A percentile compares a stretch with the other conserved stretches of the same genome.
Evolutionary conservation across 208 protist species (phyloP).

Genomic region (Leishmania tropica): DNA sequence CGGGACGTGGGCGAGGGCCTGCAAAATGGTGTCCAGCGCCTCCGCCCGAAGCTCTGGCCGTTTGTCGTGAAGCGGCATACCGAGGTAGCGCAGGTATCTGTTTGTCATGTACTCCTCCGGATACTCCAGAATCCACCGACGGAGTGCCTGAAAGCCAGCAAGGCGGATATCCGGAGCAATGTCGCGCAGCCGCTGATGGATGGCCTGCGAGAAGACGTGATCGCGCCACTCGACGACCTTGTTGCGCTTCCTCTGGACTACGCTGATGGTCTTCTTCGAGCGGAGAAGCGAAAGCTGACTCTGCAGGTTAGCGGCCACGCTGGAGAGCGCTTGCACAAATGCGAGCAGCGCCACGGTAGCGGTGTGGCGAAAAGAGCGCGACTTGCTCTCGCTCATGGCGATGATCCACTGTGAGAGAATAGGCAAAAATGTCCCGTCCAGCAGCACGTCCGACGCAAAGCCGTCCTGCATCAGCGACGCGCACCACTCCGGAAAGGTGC

Average conservation of each 20-base stretch:
- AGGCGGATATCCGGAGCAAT: slow-evolving; percentile 85
- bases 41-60: slow-evolving; percentile 75
- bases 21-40: slow-evolving; percentile 77
- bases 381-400: slow-evolving; percentile 91
- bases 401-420: slow-evolving; percentile 79
- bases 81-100: slow-evolving; percentile 91
- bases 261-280: slow-evolving; percentile 53
- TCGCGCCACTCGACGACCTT: slow-evolving; percentile 57
- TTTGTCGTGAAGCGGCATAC: slow-evolving; percentile 91
- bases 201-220: slow-evolving; percentile 81
- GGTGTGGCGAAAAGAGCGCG: slow-evolving; percentile 85
- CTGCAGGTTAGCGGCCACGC: slow-evolving; percentile 50
- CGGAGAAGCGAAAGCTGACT: slow-evolving; percentile 42
- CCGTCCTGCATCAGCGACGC: slow-evolving; percentile 53
- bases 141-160: slow-evolving; percentile 66
- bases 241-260: slow-evolving; percentile 50
- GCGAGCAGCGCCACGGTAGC: slow-evolving; percentile 68
- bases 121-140: slow-evolving; percentile 75
- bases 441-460: slow-evolving; percentile 61
- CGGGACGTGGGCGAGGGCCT: slow-evolving; percentile 53
- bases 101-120: slow-evolving; percentile 85
- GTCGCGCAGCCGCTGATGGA: slow-evolving; percentile 87
- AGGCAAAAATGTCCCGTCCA: slow-evolving; percentile 60
- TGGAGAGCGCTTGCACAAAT: slow-evolving; percentile 77
- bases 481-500: slow-evolving; percentile 68